Evolutionary conservation across 164 flowering plant genomes (phyloP), one percentile per base, ranked within the genome.

Genomic region (Dillenia suffruticosa): DNA sequence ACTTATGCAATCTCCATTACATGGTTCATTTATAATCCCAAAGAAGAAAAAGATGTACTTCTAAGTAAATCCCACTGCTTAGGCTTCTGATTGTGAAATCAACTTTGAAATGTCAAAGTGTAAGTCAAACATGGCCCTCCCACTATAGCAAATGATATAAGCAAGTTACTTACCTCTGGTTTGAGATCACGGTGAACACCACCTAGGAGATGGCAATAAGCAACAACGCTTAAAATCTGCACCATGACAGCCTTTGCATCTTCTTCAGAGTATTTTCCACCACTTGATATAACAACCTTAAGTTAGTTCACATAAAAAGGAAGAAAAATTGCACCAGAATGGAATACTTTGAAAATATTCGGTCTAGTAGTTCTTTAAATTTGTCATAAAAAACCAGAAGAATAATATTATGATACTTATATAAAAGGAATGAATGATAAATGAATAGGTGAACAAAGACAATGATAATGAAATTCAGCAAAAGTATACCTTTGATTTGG

Each of bases 161-260:
- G n/a, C 2, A 55, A 64, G 61, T 47, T 14, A 64, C 62, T 63
- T 82, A 93, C 98, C 97, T 93, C 98, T 47, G 98, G 98, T 68
- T 93, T 90, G 58, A 93, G 87, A 58, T 93, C 98, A 61, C 98
- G 94, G 61, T 93, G 98, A 74, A 93, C 98, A 9, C 90, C 96
- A 45, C 96, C 98, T 77, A 89, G 97, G 50, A 90, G 89, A 79
- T 94, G 98, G 73, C 88, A 90, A 65, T 66, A 87, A 44, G 96
- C 77, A 44, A 72, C 84, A 44, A 84, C 84, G 70, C 81, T 90
- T 58, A 90, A 63, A 64, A 94, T 87, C 78, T 94, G 98, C 63
- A 84, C 80, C 90, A 94, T 83, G 54, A 94, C 91, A 60, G 65
- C 79, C 75, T 86, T 94, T 8, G 97, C 98, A 72, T 89, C 98